Base-by-base conservation (phyloP, 495 filamentous ascomycete species). In the Clohesyomyces aquaticus region DNA sequence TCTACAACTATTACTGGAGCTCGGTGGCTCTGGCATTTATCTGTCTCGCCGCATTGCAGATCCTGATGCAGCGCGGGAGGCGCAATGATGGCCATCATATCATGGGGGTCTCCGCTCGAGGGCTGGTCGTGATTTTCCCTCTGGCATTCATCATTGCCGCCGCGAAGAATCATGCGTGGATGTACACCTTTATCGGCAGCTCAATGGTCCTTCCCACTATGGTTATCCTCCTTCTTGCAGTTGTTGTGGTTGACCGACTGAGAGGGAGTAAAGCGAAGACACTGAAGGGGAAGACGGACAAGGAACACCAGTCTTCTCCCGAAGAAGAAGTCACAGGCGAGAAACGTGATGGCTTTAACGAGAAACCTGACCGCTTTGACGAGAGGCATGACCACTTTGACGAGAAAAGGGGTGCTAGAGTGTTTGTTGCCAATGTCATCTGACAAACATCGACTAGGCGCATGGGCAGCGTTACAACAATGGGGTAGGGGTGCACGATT, bases 1-100 rank as follows among this genome's bases (percentile, higher is more conserved):
- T 65, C 3, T 65, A 65, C 21, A 59, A 53, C 4, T 65, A 65
- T 26, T 65, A 55, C 45, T 65, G 54, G 53, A 19, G 45, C 27
- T 28, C 61, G 11, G 51, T 59, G 3, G n/a, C 57, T 16, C 26
- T 65, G 1, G 45, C 59, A 16, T 26, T 65, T 25, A 11, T 50
- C 16, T 58, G 53, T n/a, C 55, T 65, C 25, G 57, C 54, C 18
- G 25, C 42, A 18, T 65, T 38, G 6, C 32, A 38, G 6, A 14
- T 38, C 14, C 6, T 38, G 6, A 38, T 38, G 32, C 32, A 14
- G 6, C 32, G 32, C 32, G 32, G 14, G 6, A 38, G 6, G 6
- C 32, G 32, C 32, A 6, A 6, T 38, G 32, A 38, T 38, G 32
- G 6, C 32, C 14, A 38, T 14, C 32, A 38, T 38, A 6, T 38